These are phyloP conservation scores for Metschnikowia proteae DNA, from an alignment of 805 yeast genomes.

Conservation along the genomic window DNA sequence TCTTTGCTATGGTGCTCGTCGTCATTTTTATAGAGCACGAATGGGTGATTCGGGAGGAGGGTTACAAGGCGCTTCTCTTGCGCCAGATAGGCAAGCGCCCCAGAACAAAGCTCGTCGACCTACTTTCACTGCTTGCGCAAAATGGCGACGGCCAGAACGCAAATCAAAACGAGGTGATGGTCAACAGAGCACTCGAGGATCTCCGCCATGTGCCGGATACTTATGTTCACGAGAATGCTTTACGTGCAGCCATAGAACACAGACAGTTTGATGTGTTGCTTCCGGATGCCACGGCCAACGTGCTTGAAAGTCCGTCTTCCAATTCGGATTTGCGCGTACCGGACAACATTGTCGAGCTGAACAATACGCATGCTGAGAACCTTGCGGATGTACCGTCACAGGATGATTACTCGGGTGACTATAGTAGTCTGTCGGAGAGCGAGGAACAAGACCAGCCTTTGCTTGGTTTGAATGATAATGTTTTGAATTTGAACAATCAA, in stretches of 20 bases:
- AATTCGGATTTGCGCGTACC: background rate
- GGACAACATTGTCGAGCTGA: background rate
- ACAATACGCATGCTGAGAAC: background rate
- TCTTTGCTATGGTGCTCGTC: conserved; percentile 39
- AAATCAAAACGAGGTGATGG: conserved; percentile 5
- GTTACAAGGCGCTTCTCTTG: conserved; percentile 54
- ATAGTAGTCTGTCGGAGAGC: background rate
- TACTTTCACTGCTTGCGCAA: conserved; percentile 23
- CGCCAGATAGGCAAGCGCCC: conserved; percentile 59
- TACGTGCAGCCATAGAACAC: conserved; percentile 15
- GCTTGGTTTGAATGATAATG: background rate
- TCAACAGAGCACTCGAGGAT: conserved; percentile 16
- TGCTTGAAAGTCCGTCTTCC: background rate
- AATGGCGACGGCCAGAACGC: background rate
- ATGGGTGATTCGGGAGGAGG: conserved; percentile 68
- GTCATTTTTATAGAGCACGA: conserved; percentile 60
- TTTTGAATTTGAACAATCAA: background rate
- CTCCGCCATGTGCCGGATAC: conserved; percentile 12
- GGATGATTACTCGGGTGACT: background rate
- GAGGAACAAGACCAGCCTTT: background rate
- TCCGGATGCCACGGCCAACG: background rate
- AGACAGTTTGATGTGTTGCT: conserved; percentile 9
- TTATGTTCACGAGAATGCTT: conserved; percentile 6
- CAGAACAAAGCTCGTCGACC: conserved; percentile 36
- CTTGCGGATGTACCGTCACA: background rate